A percentile compares a stretch with the other conserved stretches of the same genome.
phyloP scores from a whole-genome alignment of 2,329 filamentous ascomycete species.

The Exophiala mesophila region DNA sequence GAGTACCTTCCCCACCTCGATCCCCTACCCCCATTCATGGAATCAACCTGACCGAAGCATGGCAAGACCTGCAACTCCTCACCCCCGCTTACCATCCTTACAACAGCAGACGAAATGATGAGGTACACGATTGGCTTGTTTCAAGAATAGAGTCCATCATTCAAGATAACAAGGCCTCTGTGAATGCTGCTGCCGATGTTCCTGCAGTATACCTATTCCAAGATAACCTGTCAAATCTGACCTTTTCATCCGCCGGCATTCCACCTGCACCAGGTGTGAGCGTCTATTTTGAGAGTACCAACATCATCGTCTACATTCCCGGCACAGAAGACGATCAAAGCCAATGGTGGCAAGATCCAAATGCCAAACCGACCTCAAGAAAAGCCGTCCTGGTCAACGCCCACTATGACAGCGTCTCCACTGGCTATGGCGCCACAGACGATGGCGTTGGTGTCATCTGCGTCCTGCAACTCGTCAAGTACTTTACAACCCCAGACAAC shows the following conservation, averaged over 20 bases:
- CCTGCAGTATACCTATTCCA: slow-evolving; percentile 64
- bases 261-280: slow-evolving; percentile 39
- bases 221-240: slow-evolving; percentile 73
- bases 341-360: slow-evolving; percentile 63
- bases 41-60: slow-evolving; percentile 78
- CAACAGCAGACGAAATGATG: slow-evolving; percentile 79
- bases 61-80: slow-evolving; percentile 73
- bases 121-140: slow-evolving; percentile 71
- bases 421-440: slow-evolving; percentile 88
- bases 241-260: slow-evolving; percentile 50
- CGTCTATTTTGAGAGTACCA: slow-evolving; percentile 87
- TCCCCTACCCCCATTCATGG: slow-evolving; percentile 53
- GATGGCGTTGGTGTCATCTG: slow-evolving; percentile 88
- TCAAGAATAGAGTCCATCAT: slow-evolving; percentile 66
- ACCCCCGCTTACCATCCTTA: slow-evolving; percentile 78
- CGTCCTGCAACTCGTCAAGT: slow-evolving; percentile 75
- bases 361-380: slow-evolving; percentile 50
- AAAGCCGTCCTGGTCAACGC: slow-evolving; percentile 89
- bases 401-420: slow-evolving; percentile 90
- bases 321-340: slow-evolving; percentile 69
- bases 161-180: slow-evolving; percentile 50
- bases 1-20: slow-evolving; percentile 63
- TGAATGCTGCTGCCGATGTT: slow-evolving; percentile 8
- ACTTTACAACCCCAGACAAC: slow-evolving; percentile 69
- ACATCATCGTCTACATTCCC: slow-evolving; percentile 86